Base-by-base conservation (phyloP, 352 stramenopile genomes). In the Phytophthora brassicae region DNA sequence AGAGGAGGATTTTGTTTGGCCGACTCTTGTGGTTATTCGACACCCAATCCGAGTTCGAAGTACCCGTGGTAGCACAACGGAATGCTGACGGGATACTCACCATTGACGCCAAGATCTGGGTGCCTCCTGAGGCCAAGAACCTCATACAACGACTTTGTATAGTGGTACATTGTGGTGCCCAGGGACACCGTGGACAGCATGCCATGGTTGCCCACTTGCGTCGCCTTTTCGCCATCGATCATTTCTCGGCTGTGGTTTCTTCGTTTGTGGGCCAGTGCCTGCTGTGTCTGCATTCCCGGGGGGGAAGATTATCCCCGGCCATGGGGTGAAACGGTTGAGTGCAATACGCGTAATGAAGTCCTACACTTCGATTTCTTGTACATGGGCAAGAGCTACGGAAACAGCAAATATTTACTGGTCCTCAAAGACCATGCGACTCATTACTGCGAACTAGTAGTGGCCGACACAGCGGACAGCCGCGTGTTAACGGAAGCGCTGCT, bases 221-320 rank as follows among this genome's bases (percentile, higher is more conserved):
- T n/a, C n/a, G n/a, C n/a, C n/a, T n/a, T n/a, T n/a, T n/a, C n/a
- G n/a, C 12, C 33, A 49, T 61, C 14, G 14, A 45, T 6, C 33
- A 45, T 12, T 14, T 55, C 12, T 0, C 2, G 12, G 9, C 9
- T 12, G 20, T 33, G 2, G 50, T 17, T 13, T 2, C n/a, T 61
- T 61, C 35, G 24, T 48, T 0, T 11, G 42, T 3, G 12, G 22
- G 6, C n/a, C n/a, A n/a, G n/a, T 55, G 55, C 35, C 33, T 56
- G 3, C 19, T 59, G 6, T 65, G 41, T 33, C 31, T 44, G 28
- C 38, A 58, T 48, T 22, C 56, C 4, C 45, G 50, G n/a, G n/a
- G 19, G 38, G 39, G 9, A 58, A 57, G 26, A 26, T 48, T 16
- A 24, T 58, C n/a, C n/a, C n/a, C n/a, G n/a, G n/a, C n/a, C n/a